Evolutionary conservation across 768 basidiomycete genomes (phyloP).

Genomic region (Russula sp.): DNA sequence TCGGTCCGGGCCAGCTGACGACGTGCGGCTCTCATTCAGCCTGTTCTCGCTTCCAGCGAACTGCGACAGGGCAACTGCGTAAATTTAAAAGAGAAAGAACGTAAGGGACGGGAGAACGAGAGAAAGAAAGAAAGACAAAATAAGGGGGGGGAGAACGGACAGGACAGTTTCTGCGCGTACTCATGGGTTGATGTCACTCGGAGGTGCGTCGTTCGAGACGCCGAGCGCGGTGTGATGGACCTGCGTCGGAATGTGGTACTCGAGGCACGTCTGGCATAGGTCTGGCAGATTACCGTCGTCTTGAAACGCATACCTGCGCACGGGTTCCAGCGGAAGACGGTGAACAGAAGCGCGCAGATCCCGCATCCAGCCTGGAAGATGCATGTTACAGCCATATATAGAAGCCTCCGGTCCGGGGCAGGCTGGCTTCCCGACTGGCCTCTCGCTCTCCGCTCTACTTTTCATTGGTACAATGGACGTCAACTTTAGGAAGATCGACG

Average conservation of each 20-base stretch:
- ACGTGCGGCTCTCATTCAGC: conserved; percentile 52
- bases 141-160: background rate
- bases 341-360: conserved; percentile 94
- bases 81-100: too few relatives aligned
- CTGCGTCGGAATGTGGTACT: conserved; percentile 94
- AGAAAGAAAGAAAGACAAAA: too few relatives aligned
- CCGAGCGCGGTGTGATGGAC: conserved; percentile 94
- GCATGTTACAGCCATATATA: too few relatives aligned
- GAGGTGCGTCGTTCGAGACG: conserved; percentile 79
- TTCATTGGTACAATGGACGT: conserved; percentile 31
- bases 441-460: too few relatives aligned
- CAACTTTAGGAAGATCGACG: conserved; percentile 88
- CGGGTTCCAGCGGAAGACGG: conserved; percentile 98
- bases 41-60: conserved; percentile 65
- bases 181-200: conserved; percentile 95
- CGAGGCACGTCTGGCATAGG: conserved; percentile 97
- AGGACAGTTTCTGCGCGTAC: conserved; percentile 75
- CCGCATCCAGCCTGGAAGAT: too few relatives aligned
- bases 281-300: conserved; percentile 95
- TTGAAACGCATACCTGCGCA: conserved; percentile 91
- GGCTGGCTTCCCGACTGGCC: too few relatives aligned
- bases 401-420: too few relatives aligned
- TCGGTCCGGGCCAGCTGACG: conserved; percentile 77
- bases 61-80: conserved; percentile 29
- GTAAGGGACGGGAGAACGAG: too few relatives aligned